phyloP scores from a whole-genome alignment of 495 filamentous ascomycete genomes.

The Daldinia bambusicola region DNA sequence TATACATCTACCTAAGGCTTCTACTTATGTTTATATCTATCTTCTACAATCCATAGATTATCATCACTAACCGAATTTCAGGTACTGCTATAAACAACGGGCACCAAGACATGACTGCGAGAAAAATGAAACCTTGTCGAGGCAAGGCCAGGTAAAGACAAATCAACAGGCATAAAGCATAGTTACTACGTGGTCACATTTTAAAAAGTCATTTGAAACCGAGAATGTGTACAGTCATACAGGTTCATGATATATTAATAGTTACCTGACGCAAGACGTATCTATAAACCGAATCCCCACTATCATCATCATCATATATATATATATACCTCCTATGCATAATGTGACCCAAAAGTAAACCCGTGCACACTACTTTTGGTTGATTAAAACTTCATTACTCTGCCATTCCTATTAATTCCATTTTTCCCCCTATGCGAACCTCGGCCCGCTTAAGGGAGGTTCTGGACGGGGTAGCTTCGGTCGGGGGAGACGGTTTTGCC shows the following conservation, averaged over 20 bases:
- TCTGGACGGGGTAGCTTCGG: constrained; percentile 63
- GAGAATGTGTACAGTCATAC: not conserved
- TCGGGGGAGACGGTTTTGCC: constrained; percentile 62
- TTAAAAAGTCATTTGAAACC: not conserved
- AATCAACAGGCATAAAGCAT: no score
- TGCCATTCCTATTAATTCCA: not conserved
- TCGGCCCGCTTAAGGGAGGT: constrained; percentile 35
- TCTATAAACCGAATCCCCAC: not conserved
- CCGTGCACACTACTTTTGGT: not conserved
- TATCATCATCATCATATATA: not conserved
- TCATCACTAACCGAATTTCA: no score
- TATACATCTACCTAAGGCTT: not conserved
- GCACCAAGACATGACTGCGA: not conserved
- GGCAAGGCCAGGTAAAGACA: no score
- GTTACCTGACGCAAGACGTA: not conserved
- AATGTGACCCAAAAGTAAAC: not conserved
- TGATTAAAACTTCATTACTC: not conserved
- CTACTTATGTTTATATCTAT: not conserved
- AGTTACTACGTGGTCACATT: not conserved
- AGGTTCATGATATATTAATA: not conserved
- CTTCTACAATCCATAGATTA: not conserved
- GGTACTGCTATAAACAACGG: no score
- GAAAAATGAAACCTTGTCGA: no score
- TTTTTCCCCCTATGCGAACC: not conserved
- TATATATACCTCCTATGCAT: not conserved